Evolutionary conservation across 2,329 filamentous ascomycete species (phyloP), one percentile per base, ranked within the genome.

Genomic region (Elsinoe batatas): DNA sequence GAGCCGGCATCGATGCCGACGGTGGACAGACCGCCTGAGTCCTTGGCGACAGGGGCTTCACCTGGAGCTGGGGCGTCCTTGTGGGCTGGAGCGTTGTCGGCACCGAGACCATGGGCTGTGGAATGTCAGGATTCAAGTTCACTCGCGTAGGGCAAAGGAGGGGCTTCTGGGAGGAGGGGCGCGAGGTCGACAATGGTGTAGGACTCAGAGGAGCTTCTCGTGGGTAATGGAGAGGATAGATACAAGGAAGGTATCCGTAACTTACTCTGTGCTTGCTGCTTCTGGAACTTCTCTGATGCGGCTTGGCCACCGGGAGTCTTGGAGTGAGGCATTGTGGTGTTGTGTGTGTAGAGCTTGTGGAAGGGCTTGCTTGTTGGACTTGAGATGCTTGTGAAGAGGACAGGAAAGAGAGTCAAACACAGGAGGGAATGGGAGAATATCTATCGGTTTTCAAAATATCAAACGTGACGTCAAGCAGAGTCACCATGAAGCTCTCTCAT

Each of bases 231-330:
- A 38, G 13, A 5, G 36, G 5, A n/a, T 11, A 30, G 26, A 30
- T 38, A n/a, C 5, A n/a, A n/a, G 36, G 10, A 22, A 11, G 40
- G n/a, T 5, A 5, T 22, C 5, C n/a, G 11, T 15, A n/a, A 53
- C 61, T 38, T 58, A 65, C 63, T 63, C 58, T 66, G 61, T 22
- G 66, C 67, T 59, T 68, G 60, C 56, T 67, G 64, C 62, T 69
- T 69, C 37, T 63, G 60, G 61, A 67, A 67, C 59, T 69, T 69
- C 13, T 63, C 67, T 57, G 61, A 64, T 53, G 65, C 63, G 42
- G 53, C 61, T 56, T 62, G 59, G 57, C 66, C 66, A 20, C 66
- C 66, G 60, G 60, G 57, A 38, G 61, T 65, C 59, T 66, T 66
- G 26, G 60, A 57, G 55, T 59, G 59, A 57, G 58, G 57, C 56